A percentile compares a stretch with the other conserved stretches of the same genome.
These are phyloP conservation scores for Claviceps spartinae DNA, from an alignment of 2,329 filamentous ascomycete species.

Conservation along the genomic window DNA sequence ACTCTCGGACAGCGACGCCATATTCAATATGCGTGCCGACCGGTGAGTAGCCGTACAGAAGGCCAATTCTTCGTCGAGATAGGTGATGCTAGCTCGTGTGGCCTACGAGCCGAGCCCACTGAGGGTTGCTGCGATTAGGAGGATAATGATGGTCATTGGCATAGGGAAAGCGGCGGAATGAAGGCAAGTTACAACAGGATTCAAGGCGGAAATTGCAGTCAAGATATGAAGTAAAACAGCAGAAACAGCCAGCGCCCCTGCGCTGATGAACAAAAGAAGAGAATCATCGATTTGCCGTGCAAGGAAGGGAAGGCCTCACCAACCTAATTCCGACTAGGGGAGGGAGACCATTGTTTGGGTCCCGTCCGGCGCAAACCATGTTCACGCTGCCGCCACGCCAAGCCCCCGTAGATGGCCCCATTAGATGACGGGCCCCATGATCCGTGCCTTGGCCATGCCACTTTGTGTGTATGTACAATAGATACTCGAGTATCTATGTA, in stretches of 20 bases:
- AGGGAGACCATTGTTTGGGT: too few relatives aligned
- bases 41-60: not conserved
- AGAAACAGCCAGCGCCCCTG: not conserved
- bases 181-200: not conserved
- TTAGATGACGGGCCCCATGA: too few relatives aligned
- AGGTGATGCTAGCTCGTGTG: not conserved
- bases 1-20: constrained; percentile 1
- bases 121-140: not conserved
- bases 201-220: not conserved
- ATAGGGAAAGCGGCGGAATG: not conserved
- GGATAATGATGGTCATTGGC: not conserved
- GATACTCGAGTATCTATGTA: too few relatives aligned
- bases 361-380: too few relatives aligned
- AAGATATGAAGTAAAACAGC: not conserved
- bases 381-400: too few relatives aligned
- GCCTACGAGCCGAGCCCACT: not conserved
- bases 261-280: not conserved
- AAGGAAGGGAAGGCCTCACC: not conserved
- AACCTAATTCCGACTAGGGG: too few relatives aligned
- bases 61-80: not conserved
- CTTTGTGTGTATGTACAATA: too few relatives aligned
- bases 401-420: too few relatives aligned
- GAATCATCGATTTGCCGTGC: not conserved
- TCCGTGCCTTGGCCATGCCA: too few relatives aligned
- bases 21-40: not conserved